Evolutionary conservation across 1,284 basidiomycete genomes (phyloP), one percentile per base, ranked within the genome.

Genomic region (Rhodotorula sp.): DNA sequence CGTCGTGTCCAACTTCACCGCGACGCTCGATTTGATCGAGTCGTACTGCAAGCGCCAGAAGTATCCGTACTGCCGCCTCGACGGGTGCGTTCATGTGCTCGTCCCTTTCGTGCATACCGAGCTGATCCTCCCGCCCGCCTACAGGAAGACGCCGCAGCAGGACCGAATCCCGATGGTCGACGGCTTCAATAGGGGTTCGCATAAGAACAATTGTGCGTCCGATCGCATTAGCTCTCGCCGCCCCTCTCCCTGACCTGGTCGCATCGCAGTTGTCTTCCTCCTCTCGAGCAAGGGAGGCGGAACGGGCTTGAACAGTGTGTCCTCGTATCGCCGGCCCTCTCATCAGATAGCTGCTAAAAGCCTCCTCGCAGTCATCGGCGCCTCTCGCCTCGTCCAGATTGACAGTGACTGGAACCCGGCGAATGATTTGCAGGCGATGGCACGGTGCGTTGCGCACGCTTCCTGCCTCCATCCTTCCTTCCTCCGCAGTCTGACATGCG

Each of bases 381-480:
- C 89, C 17, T 94, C 91, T 17, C 84, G 94, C 52, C 81, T 97
- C 52, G 89, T 91, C 66, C 78, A 85, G 27, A 83, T 86, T 70
- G 95, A 99, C 80, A 93, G 90, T 59, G 95, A 99, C 79, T 99
- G 96, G 92, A 95, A 95, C 80, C 92, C 92, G 59, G 91, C 90
- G 75, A 90, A 91, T 76, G 95, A 99, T 80, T 81, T 94, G 24
- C 95, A 99, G 80, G 91, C 95, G 1, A 99, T 99, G 95, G 95
- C 94, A 62, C 87, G 96, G 92, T 92, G 71, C 70, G 84, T 77
- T 20, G 44, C n/a, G n/a, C n/a, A n/a, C n/a, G 5, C 34, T 32
- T 27, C 32, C 48, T 49, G 55, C 17, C 49, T 68, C 44, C 64
- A 24, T 44, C 64, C 53, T n/a, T 3, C 27, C 9, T 22, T 17